Evolutionary conservation across 768 basidiomycete species (phyloP), one percentile per base, ranked within the genome.

Genomic region (Agaricus sinodeliciosus): DNA sequence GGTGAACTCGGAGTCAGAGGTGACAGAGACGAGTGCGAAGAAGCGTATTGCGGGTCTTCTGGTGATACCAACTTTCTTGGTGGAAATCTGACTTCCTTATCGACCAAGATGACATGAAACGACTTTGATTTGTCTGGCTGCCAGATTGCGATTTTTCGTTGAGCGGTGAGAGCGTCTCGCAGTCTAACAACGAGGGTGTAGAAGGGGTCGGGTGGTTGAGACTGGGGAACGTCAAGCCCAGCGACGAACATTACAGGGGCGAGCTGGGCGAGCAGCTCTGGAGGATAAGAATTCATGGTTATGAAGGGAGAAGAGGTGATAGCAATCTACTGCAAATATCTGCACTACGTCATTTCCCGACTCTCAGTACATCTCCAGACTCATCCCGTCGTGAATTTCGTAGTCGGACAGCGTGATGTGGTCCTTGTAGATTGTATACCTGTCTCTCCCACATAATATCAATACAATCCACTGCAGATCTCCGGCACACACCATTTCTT

Each of bases 351-450:
- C 34, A 25, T 37, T 51, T 15, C 22, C 3, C 22, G 22, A 22
- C 22, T 22, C 28, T 25, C 71, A 94, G 71, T 93, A 90, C 89
- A 94, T 83, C 74, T 94, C 91, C 66, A 94, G 72, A 65, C 88
- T 92, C 89, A 90, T 92, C 41, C 91, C 91, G 62, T 94, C 90
- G 64, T 92, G 69, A 58, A 94, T 94, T 73, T 94, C 92, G 62
- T 94, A 95, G 70, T 95, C 92, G n/a, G 74, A 60, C 6, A 94
- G 80, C 11, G 90, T 91, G 63, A 95, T 93, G 65, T 98, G 94
- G 66, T 99, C 94, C 71, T 98, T 98, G 76, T 85, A 99, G 42
- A 82, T 87, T 3, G 81, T 94, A 67, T 96, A 94, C 94, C 94
- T 94, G 61, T 22, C 3, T 22, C 22, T 22, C 9, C 27, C 9